Conservation (phyloP, 352 stramenopile species). For the Elongisporangium undulatum region DNA sequence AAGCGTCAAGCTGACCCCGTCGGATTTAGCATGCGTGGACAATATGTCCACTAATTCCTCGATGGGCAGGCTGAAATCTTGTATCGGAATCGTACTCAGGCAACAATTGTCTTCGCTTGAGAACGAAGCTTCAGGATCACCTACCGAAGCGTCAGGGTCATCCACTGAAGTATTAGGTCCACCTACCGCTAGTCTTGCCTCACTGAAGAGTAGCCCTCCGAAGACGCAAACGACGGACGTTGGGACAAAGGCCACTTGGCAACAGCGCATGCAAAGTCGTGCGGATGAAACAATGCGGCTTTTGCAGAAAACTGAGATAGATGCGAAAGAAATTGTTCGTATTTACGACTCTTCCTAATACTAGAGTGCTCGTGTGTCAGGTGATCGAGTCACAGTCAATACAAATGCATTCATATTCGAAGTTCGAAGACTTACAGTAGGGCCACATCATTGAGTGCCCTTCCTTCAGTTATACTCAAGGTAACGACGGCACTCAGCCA, state of each 20-base stretch:
- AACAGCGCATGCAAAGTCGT: conserved; percentile 34
- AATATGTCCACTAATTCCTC: not conserved
- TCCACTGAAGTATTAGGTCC: no score
- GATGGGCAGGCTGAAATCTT: not conserved
- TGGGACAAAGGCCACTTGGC: conserved; percentile 13
- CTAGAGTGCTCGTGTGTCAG: conserved; percentile 1
- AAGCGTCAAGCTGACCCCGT: not conserved
- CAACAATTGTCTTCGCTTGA: not conserved
- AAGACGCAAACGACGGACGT: not conserved
- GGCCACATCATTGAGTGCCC: no score
- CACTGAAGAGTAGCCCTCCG: not conserved
- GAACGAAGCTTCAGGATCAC: not conserved
- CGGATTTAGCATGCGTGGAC: not conserved
- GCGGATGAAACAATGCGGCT: conserved; percentile 33
- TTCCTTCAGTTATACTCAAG: no score
- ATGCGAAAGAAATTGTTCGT: conserved; percentile 13
- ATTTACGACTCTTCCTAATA: not conserved
- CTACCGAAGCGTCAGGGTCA: no score
- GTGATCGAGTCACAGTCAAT: no score
- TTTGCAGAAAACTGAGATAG: conserved; percentile 40
- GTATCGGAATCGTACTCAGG: not conserved
- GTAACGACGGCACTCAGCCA: no score
- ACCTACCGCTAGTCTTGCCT: not conserved
- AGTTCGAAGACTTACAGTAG: no score
- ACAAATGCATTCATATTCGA: no score